A percentile compares a stretch with the other conserved stretches of the same genome.
These are phyloP conservation scores for Pythium angustatum DNA, from an alignment of 352 stramenopile genomes.

Conservation along the genomic window DNA sequence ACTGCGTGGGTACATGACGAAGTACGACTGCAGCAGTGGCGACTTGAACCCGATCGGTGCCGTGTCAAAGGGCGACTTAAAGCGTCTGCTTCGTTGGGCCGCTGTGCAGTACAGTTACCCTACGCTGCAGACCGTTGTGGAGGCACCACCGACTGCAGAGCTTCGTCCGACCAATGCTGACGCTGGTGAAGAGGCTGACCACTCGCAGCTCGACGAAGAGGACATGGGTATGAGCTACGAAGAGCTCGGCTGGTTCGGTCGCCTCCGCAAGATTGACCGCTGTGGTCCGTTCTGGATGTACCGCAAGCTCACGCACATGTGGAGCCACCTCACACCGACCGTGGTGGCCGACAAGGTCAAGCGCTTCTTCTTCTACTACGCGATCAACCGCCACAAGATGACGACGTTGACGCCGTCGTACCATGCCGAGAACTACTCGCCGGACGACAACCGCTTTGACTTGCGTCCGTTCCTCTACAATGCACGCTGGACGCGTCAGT, in stretches of 20 bases:
- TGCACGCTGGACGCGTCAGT: constrained; percentile 94
- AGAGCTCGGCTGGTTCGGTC: constrained; percentile 95
- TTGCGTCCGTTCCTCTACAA: constrained; percentile 98
- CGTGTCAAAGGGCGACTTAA: constrained; percentile 96
- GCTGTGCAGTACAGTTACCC: constrained; percentile 91
- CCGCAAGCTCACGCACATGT: constrained; percentile 83
- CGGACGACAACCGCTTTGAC: constrained; percentile 99
- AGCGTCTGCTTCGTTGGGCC: constrained; percentile 94
- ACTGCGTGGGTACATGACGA: constrained; percentile 99
- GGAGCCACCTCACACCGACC: constrained; percentile 81
- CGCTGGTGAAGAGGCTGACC: constrained; percentile 60
- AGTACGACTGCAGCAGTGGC: constrained; percentile 98
- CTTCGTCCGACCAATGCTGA: constrained; percentile 85
- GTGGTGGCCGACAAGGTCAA: constrained; percentile 92
- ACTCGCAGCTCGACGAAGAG: constrained; percentile 97
- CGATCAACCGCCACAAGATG: constrained; percentile 99
- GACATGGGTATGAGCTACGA: constrained; percentile 99
- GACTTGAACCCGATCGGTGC: constrained; percentile 99
- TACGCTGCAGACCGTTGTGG: constrained; percentile 91
- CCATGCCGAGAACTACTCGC: constrained; percentile 98
- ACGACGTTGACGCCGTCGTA: constrained; percentile 98
- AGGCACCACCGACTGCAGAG: constrained; percentile 95
- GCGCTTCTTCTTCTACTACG: constrained; percentile 98
- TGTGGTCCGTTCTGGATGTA: constrained; percentile 97
- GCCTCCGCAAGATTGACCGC: constrained; percentile 94